Conservation (phyloP, 257 asterid species). For the Gentiana macrophylla region DNA sequence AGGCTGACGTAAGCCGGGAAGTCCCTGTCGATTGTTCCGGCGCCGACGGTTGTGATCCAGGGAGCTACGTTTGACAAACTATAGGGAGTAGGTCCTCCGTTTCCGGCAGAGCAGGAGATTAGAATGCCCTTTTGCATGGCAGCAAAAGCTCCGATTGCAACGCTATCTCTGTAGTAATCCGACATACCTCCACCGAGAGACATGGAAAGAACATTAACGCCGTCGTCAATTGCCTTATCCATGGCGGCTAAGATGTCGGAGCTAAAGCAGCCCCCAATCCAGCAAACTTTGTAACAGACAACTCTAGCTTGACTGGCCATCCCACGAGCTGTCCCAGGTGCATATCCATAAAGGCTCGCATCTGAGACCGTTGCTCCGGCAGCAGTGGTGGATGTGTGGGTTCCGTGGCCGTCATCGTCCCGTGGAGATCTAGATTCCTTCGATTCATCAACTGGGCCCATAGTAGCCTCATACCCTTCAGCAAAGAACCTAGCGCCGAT, state of each 20-base stretch:
- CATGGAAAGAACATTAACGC: constrained; percentile 57
- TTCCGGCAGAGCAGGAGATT: constrained; percentile 83
- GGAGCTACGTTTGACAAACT: constrained; percentile 71
- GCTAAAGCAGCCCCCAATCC: constrained; percentile 78
- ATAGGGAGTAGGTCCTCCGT: constrained; percentile 55
- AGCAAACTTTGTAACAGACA: constrained; percentile 71
- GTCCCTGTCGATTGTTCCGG: constrained; percentile 82
- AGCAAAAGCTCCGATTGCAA: constrained; percentile 64
- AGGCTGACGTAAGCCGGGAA: constrained; percentile 77
- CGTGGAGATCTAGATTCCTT: constrained; percentile 70
- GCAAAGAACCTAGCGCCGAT: constrained; percentile 74
- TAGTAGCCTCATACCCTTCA: constrained; percentile 59
- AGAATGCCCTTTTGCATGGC: constrained; percentile 85
- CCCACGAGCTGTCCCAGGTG: constrained; percentile 82
- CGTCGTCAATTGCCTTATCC: constrained; percentile 73
- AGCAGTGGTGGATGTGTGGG: constrained; percentile 87
- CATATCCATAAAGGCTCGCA: constrained; percentile 72
- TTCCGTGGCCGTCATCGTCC: constrained; percentile 92
- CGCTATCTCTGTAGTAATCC: constrained; percentile 46
- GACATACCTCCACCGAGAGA: constrained; percentile 71
- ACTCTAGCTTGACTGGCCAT: constrained; percentile 78
- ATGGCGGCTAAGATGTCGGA: constrained; percentile 76
- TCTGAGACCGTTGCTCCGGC: constrained; percentile 57
- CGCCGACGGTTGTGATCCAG: constrained; percentile 91
- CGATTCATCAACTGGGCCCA: constrained; percentile 58